phyloP scores from a whole-genome alignment of 1,139 yeast species.

The Suhomyces atakaporum region DNA sequence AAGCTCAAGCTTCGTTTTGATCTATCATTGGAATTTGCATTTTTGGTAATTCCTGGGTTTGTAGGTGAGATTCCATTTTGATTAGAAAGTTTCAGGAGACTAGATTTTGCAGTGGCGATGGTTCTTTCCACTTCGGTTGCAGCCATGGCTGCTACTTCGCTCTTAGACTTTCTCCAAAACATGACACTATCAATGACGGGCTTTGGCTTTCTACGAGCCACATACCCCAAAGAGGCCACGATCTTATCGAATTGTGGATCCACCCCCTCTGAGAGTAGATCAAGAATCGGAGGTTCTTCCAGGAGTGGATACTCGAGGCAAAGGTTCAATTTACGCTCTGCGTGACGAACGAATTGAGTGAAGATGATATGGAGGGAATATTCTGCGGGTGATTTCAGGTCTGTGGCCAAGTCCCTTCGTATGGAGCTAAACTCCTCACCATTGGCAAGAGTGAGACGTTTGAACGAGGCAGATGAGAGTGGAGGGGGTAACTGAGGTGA shows the following conservation, averaged over 20 bases:
- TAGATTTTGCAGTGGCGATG: slow-evolving; percentile 19
- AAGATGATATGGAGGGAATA: slow-evolving; percentile 92
- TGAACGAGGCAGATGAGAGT: slow-evolving; percentile 23
- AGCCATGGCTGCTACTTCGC: slow-evolving; percentile 81
- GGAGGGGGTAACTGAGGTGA: slow-evolving; percentile 39
- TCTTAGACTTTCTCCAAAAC: slow-evolving; percentile 94
- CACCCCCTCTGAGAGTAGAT: slow-evolving; percentile 81
- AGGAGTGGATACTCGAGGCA: slow-evolving; percentile 70
- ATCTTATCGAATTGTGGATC: slow-evolving; percentile 87
- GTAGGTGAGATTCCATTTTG: slow-evolving; percentile 9
- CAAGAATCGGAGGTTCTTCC: slow-evolving; percentile 79
- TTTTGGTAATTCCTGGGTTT: slow-evolving; percentile 23
- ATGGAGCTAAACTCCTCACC: slow-evolving; percentile 38
- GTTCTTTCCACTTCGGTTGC: slow-evolving; percentile 59
- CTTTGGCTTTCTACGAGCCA: slow-evolving; percentile 86
- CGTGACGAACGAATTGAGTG: slow-evolving; percentile 91
- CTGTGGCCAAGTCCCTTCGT: slow-evolving; percentile 57
- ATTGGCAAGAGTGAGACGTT: slow-evolving; percentile 27
- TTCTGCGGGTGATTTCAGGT: slow-evolving; percentile 81
- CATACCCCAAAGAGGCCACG: slow-evolving; percentile 82
- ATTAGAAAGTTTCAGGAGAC: slow-evolving; percentile 8
- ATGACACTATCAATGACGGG: slow-evolving; percentile 97
- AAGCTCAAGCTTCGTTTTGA: slow-evolving; percentile 45
- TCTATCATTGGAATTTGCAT: slow-evolving; percentile 16
- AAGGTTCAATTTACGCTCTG: slow-evolving; percentile 78